These are phyloP conservation scores for Scleroderma bovista DNA, from an alignment of 768 basidiomycete genomes.

Conservation along the genomic window DNA sequence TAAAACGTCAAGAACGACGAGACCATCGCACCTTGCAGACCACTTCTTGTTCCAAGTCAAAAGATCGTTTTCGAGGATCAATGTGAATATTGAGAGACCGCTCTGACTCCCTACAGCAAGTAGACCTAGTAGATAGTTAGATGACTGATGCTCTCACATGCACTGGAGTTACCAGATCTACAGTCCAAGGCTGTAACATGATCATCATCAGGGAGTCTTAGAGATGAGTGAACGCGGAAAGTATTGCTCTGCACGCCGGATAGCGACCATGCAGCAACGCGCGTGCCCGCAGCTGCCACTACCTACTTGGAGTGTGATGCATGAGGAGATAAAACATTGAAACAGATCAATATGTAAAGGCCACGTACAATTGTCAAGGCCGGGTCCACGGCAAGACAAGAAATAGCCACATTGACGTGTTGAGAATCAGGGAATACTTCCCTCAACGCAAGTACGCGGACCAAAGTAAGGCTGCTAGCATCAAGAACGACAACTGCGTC, in stretches of 20 bases:
- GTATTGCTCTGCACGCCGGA: slow-evolving; percentile 56
- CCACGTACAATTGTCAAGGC: slow-evolving; percentile 75
- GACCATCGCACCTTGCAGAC: slow-evolving; percentile 47
- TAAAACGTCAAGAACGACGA: slow-evolving; percentile 1
- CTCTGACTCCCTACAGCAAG: slow-evolving; percentile 62
- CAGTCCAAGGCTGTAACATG: slow-evolving; percentile 62
- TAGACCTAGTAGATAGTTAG: slow-evolving; percentile 49
- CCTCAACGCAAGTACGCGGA: slow-evolving; percentile 71
- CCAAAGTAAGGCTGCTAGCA: slow-evolving; percentile 57
- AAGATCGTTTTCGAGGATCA: slow-evolving; percentile 76
- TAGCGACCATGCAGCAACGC: slow-evolving; percentile 75
- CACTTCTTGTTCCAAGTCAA: slow-evolving; percentile 83
- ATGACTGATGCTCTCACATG: neutral
- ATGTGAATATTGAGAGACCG: slow-evolving; percentile 66
- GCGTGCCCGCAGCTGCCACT: slow-evolving; percentile 61
- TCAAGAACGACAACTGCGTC: slow-evolving; percentile 67
- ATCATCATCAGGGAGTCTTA: slow-evolving; percentile 53
- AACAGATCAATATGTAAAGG: slow-evolving; percentile 1
- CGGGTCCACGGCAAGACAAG: slow-evolving; percentile 65
- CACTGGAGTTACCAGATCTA: slow-evolving; percentile 53
- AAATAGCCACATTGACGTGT: slow-evolving; percentile 41
- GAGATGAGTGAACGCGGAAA: slow-evolving; percentile 81
- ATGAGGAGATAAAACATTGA: slow-evolving; percentile 7
- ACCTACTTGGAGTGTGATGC: slow-evolving; percentile 52
- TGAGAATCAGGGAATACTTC: slow-evolving; percentile 70